Percentiles rank a stretch among this genome's conserved stretches.
phyloP scores from a whole-genome alignment of 2,329 filamentous ascomycete genomes.

The Diaporthe caulivora region DNA sequence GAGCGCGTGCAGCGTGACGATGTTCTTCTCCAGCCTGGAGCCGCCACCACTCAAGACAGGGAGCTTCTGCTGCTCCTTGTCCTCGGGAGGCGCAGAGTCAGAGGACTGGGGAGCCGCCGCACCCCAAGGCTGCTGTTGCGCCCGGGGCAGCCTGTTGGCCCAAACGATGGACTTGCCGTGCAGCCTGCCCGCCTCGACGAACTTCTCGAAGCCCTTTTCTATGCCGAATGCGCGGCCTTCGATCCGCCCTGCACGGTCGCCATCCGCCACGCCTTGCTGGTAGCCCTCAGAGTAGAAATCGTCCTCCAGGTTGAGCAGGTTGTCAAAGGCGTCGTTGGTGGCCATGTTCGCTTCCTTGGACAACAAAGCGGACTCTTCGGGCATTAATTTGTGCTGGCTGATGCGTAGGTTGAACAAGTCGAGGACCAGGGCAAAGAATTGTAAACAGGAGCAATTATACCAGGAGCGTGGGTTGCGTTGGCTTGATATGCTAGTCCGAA shows the following conservation, averaged over 20 bases:
- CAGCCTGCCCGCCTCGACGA: conserved; percentile 81
- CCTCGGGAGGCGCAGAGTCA: background rate
- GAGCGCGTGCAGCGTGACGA: conserved; percentile 80
- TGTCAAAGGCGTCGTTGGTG: conserved; percentile 65
- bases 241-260: conserved; percentile 80
- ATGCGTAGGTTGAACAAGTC: background rate
- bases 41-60: conserved; percentile 52
- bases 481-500: background rate
- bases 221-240: conserved; percentile 94
- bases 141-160: conserved; percentile 74
- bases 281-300: conserved; percentile 88
- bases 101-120: background rate
- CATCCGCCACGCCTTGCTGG: conserved; percentile 79
- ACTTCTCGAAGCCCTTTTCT: conserved; percentile 95
- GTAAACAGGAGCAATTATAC: background rate
- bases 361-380: too few species aligned
- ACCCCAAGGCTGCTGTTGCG: conserved; percentile 10
- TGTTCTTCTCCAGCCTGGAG: conserved; percentile 79
- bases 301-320: conserved; percentile 71
- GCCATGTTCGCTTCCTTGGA: conserved; percentile 43
- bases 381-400: background rate
- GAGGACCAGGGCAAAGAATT: too few species aligned
- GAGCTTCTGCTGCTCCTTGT: conserved; percentile 43
- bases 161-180: conserved; percentile 87
- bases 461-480: background rate